Base-by-base conservation (phyloP, 164 flowering plant genomes). In the Protea cynaroides region DNA sequence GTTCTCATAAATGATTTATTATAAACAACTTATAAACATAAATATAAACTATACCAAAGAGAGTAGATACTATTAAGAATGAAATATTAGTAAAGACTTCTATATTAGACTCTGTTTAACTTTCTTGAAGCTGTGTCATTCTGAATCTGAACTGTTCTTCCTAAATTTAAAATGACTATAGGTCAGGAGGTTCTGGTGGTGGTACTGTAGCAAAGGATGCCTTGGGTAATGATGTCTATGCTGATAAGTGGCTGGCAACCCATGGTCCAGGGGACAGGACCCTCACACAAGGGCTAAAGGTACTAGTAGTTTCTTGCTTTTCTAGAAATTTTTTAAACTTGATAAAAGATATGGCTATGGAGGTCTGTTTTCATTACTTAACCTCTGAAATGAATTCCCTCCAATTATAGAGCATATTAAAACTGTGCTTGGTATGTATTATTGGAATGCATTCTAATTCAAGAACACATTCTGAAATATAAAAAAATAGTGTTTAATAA, bases 231-330 rank as follows among this genome's bases (percentile, higher is more conserved):
- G 98, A 90, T 72, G 68, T 92, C 29, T 6, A 85, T 68, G 93
- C 89, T 22, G 63, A 66, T 4, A 80, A 85, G 64, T 92, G 98
- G 98, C 78, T 92, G 49, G 84, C 85, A 82, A 77, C 60, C 53
- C 98, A 92, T 72, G 93, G 91, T 25, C 91, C 97, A 60, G 92
- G 92, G n/a, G 94, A 89, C 71, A 65, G 87, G 58, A 89, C 98
- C 66, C 91, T 92, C 34, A 67, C 95, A 22, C 93, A 90, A 71
- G 98, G 96, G 37, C 71, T 92, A 61, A 92, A 85, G 98, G 98
- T 89, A 69, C 23, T 23, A 46, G 1, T 25, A 18, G 18, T 46
- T 40, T 44, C 21, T 13, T 3, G 24, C 24, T 3, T 12, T 15
- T 17, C 4, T 12, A 1, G 8, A 56, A 25, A 11, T 6, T 23